Evolutionary conservation across 192 early-diverging fungal species (phyloP).

Genomic region (Jimgerdemannia flammicorona): DNA sequence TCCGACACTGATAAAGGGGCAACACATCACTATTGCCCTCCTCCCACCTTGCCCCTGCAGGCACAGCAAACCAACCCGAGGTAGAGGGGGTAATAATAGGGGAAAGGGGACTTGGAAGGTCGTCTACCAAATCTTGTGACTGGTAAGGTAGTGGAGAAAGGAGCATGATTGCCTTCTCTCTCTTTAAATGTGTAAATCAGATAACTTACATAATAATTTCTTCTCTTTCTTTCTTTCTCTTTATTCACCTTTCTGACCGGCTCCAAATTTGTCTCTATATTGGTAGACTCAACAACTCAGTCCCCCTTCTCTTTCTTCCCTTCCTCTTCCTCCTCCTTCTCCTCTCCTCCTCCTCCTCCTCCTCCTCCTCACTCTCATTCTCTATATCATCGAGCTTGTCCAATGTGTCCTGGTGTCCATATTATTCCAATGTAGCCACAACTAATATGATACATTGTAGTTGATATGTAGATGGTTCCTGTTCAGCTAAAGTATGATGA

Average conservation of each 20-base stretch:
- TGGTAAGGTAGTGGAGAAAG: too few relatives aligned
- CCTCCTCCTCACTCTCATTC: slow-evolving; percentile 67
- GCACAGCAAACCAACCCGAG: too few relatives aligned
- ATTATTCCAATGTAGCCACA: slow-evolving; percentile 59
- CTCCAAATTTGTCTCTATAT: slow-evolving; percentile 18
- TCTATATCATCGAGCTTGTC: slow-evolving; percentile 98
- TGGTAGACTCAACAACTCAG: slow-evolving; percentile 6
- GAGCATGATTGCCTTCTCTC: too few relatives aligned
- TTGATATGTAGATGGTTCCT: slow-evolving; percentile 90
- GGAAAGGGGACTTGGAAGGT: too few relatives aligned
- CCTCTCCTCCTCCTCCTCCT: slow-evolving; percentile 58
- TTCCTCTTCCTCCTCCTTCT: slow-evolving; percentile 50
- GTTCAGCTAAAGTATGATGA: slow-evolving; percentile 80
- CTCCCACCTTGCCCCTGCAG: too few relatives aligned
- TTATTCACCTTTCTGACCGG: slow-evolving; percentile 6
- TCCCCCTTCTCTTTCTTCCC: slow-evolving; percentile 39
- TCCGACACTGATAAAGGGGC: too few relatives aligned
- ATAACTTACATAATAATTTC: too few relatives aligned
- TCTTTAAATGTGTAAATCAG: too few relatives aligned
- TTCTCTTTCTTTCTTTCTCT: slow-evolving; percentile 12
- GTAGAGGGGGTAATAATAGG: too few relatives aligned
- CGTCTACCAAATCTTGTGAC: too few relatives aligned
- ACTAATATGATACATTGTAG: slow-evolving; percentile 72
- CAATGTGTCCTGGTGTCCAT: slow-evolving; percentile 74
- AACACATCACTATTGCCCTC: too few relatives aligned